Evolutionary conservation across 805 yeast species (phyloP), one percentile per base, ranked within the genome.

Genomic region (Candida sithepensis): DNA sequence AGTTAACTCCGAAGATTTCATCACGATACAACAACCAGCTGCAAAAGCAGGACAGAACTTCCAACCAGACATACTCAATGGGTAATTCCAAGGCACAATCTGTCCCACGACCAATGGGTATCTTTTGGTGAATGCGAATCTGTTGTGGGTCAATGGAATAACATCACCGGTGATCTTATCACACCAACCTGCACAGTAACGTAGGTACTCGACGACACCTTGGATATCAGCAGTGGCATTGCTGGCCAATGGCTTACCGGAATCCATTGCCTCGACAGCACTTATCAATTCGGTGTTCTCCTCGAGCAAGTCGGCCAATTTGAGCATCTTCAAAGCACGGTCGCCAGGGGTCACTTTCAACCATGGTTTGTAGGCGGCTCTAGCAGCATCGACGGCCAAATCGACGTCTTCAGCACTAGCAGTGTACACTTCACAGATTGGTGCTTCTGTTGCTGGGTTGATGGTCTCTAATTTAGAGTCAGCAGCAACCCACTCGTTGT

Each of bases 1-100:
- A 6, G 92, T 85, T 55, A 82, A 69, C 67, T 87, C 94, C 47
- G 89, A 83, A 2, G 88, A 76, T 66, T 86, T 86, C 64, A 86
- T 75, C 40, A 86, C 80, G 41, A 84, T 77, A 13, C 80, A 75
- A 66, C 87, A 85, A 46, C 94, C 94, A 45, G 88, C 84, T 38
- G 91, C 89, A 53, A 86, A 68, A 9, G 95, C 94, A 20, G 92
- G 92, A 23, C 86, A 88, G 60, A 86, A 71, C 66, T 86, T 85
- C 94, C 94, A 86, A 21, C 86, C 74, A 14, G 85, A 81, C 89
- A 85, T 84, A 28, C 75, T 70, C 56, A 82, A 64, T 26, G 88
- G 88, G 61, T 79, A 83, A 68, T 82, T 82, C 88, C 88, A 82
- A 30, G 88, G 88, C 48, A 83, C 79, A 55, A 82, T 79, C 63